Conservation (phyloP, 352 stramenopile species). For the Pythium monospermum region DNA sequence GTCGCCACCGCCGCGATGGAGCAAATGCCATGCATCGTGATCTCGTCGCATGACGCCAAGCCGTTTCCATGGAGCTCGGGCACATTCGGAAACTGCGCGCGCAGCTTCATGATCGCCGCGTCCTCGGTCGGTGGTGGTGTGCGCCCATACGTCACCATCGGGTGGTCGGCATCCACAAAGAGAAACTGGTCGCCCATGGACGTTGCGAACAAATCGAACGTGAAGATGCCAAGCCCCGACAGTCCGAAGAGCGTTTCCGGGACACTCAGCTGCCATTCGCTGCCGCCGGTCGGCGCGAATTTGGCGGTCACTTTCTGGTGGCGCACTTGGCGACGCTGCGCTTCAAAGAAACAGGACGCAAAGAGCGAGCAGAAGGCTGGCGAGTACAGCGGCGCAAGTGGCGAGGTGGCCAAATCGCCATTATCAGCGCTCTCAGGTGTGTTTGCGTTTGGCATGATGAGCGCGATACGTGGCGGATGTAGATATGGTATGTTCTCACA, state of each 20-base stretch:
- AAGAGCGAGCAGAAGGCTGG: slow-evolving; percentile 10
- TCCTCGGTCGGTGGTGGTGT: background rate
- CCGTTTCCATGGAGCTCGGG: slow-evolving; percentile 11
- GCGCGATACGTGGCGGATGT: too few relatives aligned
- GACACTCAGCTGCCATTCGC: slow-evolving; percentile 17
- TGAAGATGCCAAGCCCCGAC: slow-evolving; percentile 13
- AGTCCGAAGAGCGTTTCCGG: slow-evolving; percentile 16
- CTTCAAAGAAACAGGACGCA: slow-evolving; percentile 16
- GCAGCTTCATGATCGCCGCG: slow-evolving; percentile 7
- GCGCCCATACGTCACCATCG: slow-evolving; percentile 14
- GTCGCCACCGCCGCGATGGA: slow-evolving; percentile 15
- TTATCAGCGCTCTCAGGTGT: too few relatives aligned
- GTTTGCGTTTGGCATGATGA: too few relatives aligned
- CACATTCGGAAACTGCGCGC: slow-evolving; percentile 3
- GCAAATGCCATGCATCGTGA: slow-evolving; percentile 13
- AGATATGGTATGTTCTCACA: too few relatives aligned
- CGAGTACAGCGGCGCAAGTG: too few relatives aligned
- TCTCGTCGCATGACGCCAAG: slow-evolving; percentile 8
- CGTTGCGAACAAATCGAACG: slow-evolving; percentile 18
- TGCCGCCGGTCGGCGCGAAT: slow-evolving; percentile 1
- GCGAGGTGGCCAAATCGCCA: too few relatives aligned
- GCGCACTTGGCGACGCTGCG: slow-evolving; percentile 16
- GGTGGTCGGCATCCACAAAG: slow-evolving; percentile 15
- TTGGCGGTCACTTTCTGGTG: slow-evolving; percentile 13
- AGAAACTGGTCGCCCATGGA: slow-evolving; percentile 10